Evolutionary conservation across 768 basidiomycete genomes (phyloP), one percentile per base, ranked within the genome.

Genomic region (Kwoniella newhampshirensis): DNA sequence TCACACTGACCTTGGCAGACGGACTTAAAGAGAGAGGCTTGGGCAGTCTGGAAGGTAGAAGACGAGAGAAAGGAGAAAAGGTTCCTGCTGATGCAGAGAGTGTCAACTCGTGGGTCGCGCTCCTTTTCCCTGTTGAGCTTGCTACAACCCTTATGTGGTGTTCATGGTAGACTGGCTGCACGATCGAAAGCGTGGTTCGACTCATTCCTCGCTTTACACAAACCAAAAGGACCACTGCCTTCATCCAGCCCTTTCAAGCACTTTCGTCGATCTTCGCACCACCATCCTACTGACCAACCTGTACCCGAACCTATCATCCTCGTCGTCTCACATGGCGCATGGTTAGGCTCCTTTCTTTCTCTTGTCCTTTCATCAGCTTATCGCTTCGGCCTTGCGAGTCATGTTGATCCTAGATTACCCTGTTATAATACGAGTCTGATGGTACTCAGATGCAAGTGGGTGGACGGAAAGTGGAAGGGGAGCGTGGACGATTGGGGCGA

Each of bases 361-460:
- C 51, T 65, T 27, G 53, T 56, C 25, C 30, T 50, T 23, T 40
- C 26, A 21, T 39, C 43, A 21, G 17, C 11, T 11, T 58, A 36
- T 27, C 12, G 44, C 17, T 64, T 58, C 46, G 39, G 18, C 11
- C 9, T 63, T 8, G 21, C 59, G 12, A 17, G 7, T 0, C 44
- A 36, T 4, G 51, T 63, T 9, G 63, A 70, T 50, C 21, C 47
- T 25, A 21, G 35, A 8, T 25, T 27, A 26, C 35, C 47, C n/a
- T 70, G 68, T 26, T 45, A 56, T 23, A 70, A 70, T 44, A 70
- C 68, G 2, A 57, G 58, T 35, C 52, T 70, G 9, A 70, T 70
- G 68, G 26, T 45, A 11, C 60, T 70, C 7, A 20, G 49, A 8
- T 45, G 51, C 2, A 27, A 54, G 45, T 50, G 28, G 30, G 17